These are phyloP conservation scores for Hondaea fermentalgiana DNA, from an alignment of 108 stramenopile genomes.

Conservation along the genomic window DNA sequence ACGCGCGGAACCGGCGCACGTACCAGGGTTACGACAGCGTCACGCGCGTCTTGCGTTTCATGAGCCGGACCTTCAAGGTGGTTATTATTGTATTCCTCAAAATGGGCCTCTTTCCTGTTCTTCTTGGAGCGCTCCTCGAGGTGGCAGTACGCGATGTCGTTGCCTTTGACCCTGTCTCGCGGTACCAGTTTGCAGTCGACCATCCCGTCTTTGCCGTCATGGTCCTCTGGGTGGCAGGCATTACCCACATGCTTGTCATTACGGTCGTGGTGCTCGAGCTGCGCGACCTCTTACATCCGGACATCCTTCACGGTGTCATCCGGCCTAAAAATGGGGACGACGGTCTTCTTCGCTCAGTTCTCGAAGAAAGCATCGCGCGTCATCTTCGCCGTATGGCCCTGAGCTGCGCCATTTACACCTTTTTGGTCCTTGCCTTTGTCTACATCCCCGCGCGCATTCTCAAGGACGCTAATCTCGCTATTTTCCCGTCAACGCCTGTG, in stretches of 20 bases:
- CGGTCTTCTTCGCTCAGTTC: neutral
- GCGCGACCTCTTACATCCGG: neutral
- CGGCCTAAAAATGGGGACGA: neutral
- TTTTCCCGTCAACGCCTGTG: neutral
- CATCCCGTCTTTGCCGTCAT: slow-evolving; percentile 20
- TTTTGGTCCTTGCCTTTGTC: neutral
- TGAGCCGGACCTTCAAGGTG: slow-evolving; percentile 15
- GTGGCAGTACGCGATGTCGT: neutral
- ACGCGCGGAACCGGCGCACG: neutral
- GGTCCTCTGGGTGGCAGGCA: slow-evolving; percentile 9
- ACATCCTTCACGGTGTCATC: slow-evolving; percentile 4
- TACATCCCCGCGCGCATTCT: neutral
- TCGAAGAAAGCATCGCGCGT: neutral
- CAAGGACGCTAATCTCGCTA: no score
- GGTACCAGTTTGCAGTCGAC: neutral
- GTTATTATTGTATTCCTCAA: slow-evolving; percentile 11
- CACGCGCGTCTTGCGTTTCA: neutral
- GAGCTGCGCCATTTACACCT: neutral
- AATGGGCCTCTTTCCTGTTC: neutral
- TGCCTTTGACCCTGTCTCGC: neutral
- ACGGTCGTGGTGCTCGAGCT: neutral
- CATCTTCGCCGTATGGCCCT: slow-evolving; percentile 4
- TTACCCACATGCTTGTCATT: neutral
- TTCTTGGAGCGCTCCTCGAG: neutral
- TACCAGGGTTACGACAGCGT: neutral